Percentiles rank a stretch among this genome's conserved stretches.
Evolutionary conservation across 2,329 filamentous ascomycete genomes (phyloP).

Genomic region (Monilinia laxa): DNA sequence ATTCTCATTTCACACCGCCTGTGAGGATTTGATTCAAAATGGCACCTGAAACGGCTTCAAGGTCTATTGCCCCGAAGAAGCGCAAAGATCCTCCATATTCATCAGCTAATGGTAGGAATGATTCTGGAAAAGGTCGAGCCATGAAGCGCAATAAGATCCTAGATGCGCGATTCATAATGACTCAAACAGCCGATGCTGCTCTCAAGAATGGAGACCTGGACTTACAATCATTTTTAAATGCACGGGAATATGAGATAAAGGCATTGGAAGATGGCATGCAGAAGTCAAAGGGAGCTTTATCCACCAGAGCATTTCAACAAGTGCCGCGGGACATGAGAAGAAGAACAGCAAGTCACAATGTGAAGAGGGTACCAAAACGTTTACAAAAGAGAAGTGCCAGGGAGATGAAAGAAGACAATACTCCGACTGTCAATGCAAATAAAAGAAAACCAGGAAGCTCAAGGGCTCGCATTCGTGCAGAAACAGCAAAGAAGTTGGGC

Average conservation of each 20-base stretch:
- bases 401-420: conserved; percentile 88
- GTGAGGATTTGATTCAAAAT: background rate
- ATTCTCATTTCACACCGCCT: background rate
- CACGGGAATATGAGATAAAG: conserved; percentile 85
- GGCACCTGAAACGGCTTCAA: conserved; percentile 30
- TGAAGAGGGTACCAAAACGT: conserved; percentile 79
- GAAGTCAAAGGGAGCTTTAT: conserved; percentile 61
- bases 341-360: conserved; percentile 92
- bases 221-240: conserved; percentile 77
- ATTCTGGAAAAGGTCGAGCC: conserved; percentile 31
- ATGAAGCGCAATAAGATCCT: conserved; percentile 44
- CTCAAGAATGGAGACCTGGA: conserved; percentile 75
- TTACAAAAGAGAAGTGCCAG: conserved; percentile 66
- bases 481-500: conserved; percentile 71
- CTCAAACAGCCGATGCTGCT: conserved; percentile 45
- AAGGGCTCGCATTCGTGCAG: conserved; percentile 63
- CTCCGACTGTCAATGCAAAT: conserved; percentile 69
- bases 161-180: conserved; percentile 48
- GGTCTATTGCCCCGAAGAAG: conserved; percentile 30
- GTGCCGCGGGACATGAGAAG: conserved; percentile 82
- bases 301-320: conserved; percentile 81
- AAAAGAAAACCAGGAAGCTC: conserved; percentile 60
- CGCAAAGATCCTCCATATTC: conserved; percentile 35
- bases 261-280: conserved; percentile 81
- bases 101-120: conserved; percentile 26